Conservation (phyloP, 805 yeast species). For the Priceomyces medius region DNA sequence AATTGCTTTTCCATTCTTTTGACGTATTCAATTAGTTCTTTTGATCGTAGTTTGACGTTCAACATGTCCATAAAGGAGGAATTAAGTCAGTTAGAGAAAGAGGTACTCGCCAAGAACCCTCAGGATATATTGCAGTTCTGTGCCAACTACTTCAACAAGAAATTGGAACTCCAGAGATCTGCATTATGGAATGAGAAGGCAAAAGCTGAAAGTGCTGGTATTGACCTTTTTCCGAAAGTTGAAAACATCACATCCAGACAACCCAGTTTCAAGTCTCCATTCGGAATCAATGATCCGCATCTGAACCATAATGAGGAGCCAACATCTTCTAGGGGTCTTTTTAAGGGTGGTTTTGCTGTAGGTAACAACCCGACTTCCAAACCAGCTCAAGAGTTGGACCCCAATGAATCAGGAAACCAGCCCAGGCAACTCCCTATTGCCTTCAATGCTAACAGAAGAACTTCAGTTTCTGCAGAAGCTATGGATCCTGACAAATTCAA, state of each 20-base stretch:
- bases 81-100: slow-evolving; percentile 61
- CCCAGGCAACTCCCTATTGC: slow-evolving; percentile 46
- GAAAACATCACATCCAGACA: slow-evolving; percentile 36
- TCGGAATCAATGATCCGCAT: slow-evolving; percentile 65
- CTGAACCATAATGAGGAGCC: slow-evolving; percentile 29
- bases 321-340: slow-evolving; percentile 15
- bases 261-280: slow-evolving; percentile 60
- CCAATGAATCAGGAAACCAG: slow-evolving; percentile 20
- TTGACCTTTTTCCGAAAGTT: slow-evolving; percentile 44
- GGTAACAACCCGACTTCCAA: slow-evolving; percentile 8
- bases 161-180: slow-evolving; percentile 59
- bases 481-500: slow-evolving; percentile 69
- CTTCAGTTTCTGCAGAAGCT: slow-evolving; percentile 88
- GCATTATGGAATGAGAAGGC: slow-evolving; percentile 51
- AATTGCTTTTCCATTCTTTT: not conserved
- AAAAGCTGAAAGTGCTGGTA: slow-evolving; percentile 50
- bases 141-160: slow-evolving; percentile 64
- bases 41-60: not conserved
- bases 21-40: not conserved
- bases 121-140: slow-evolving; percentile 72
- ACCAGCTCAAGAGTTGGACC: slow-evolving; percentile 24
- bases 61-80: slow-evolving; percentile 38
- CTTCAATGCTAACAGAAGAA: slow-evolving; percentile 80
- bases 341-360: slow-evolving; percentile 27
- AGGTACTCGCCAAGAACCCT: slow-evolving; percentile 53